Evolutionary conservation across 208 protist species (phyloP).

Genomic region (Leishmania tarentolae): DNA sequence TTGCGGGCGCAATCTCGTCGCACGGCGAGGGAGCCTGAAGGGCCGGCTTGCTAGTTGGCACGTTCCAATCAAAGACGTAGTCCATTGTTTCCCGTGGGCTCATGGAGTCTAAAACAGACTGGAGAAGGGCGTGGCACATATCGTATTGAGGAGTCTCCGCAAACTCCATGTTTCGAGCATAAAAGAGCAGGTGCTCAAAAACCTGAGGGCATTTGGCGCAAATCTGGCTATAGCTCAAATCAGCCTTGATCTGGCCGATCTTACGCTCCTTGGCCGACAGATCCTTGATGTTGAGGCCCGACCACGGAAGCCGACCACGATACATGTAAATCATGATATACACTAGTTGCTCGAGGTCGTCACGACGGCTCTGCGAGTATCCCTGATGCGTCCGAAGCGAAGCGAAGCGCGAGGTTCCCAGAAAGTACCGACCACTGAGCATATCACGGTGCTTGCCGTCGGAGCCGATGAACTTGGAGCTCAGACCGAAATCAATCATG

Average conservation of each 20-base stretch:
- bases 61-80: conserved; percentile 60
- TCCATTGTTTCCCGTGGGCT: conserved; percentile 40
- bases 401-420: conserved; percentile 97
- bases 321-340: conserved; percentile 97
- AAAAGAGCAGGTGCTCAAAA: conserved; percentile 72
- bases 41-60: conserved; percentile 3
- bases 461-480: conserved; percentile 63
- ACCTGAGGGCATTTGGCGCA: conserved; percentile 68
- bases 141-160: conserved; percentile 72
- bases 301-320: conserved; percentile 95
- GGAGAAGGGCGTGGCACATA: conserved; percentile 71
- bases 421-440: conserved; percentile 91
- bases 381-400: conserved; percentile 97
- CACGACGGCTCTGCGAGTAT: conserved; percentile 86
- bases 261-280: conserved; percentile 64
- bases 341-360: conserved; percentile 91
- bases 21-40: conserved; percentile 13
- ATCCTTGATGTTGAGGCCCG: conserved; percentile 88
- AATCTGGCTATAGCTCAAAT: conserved; percentile 54
- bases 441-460: conserved; percentile 76
- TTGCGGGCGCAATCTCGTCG: conserved; percentile 31
- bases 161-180: conserved; percentile 73
- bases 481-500: conserved; percentile 96
- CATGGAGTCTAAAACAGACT: conserved; percentile 53
- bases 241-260: conserved; percentile 67